Evolutionary conservation across 176 grass and related monocot species (phyloP).

Genomic region (Zea luxurians): DNA sequence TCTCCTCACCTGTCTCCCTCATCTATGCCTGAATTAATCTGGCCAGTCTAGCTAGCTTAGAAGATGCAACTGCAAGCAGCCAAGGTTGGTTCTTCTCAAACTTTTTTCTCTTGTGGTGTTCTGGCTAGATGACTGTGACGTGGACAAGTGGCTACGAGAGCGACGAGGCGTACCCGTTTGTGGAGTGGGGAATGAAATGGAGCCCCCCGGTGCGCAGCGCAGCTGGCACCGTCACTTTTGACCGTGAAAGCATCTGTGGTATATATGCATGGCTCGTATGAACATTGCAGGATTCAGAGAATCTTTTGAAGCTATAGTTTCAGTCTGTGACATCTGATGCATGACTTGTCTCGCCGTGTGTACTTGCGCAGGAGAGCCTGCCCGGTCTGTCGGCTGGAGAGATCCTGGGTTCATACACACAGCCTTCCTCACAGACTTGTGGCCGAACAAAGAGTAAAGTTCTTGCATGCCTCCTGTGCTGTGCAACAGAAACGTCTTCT

Average conservation of each 20-base stretch:
- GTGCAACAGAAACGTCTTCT: background rate
- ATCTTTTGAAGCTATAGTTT: too few species aligned
- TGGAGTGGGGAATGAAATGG: conserved; percentile 75
- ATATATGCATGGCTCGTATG: conserved; percentile 23
- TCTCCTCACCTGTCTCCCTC: background rate
- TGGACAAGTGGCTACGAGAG: conserved; percentile 91
- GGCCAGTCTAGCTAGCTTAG: background rate
- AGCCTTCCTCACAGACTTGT: conserved; percentile 70
- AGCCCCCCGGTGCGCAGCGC: conserved; percentile 26
- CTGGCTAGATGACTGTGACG: conserved; percentile 84
- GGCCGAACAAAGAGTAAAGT: conserved; percentile 79
- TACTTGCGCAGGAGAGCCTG: conserved; percentile 62
- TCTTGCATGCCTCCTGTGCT: background rate
- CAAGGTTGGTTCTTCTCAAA: too few species aligned
- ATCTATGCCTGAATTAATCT: background rate
- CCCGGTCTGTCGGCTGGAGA: conserved; percentile 88
- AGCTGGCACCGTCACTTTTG: conserved; percentile 75
- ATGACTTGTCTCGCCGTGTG: background rate
- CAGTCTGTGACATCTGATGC: too few species aligned
- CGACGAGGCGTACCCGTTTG: conserved; percentile 74
- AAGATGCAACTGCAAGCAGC: background rate
- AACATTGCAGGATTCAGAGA: background rate
- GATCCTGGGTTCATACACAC: conserved; percentile 95
- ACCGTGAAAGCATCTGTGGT: conserved; percentile 71
- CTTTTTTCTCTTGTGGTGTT: background rate